Base-by-base conservation (phyloP, 129 eudicot genomes). In the Escallonia herrerae region DNA sequence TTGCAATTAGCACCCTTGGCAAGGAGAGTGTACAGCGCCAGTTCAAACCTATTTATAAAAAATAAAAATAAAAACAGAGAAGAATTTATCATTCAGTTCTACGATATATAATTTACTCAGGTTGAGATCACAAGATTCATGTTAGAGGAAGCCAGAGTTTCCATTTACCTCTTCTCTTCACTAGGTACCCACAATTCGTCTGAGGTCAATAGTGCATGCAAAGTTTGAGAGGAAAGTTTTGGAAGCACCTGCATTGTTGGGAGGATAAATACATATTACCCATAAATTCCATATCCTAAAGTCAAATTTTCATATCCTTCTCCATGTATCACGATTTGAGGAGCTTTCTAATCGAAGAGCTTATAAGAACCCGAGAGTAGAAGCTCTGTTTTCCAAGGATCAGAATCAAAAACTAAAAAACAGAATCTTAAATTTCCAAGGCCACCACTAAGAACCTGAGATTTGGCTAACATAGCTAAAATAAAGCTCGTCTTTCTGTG, bases 121-220 rank as follows among this genome's bases (percentile, higher is more conserved):
- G 45, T 60, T 60, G 45, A 33, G 14, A 43, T 47, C 38, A 68
- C 56, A 46, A 56, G 15, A 56, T 42, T 22, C 8, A 40, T 44
- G 44, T 6, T 33, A 13, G 66, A 71, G 56, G 10, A 46, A 69
- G 68, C 50, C 6, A 43, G 15, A 56, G 63, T 42, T 10, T 40
- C 37, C 38, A 74, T 22, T 83, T 73, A 94, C 99, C 99, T 77
- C 80, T 86, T 89, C 75, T 89, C 97, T 84, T 94, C 99, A 82
- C 86, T 84, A 64, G 95, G 90, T 43, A 94, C 93, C 99, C 97
- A 94, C 33, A 94, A 82, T 69, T 86, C 90, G 80, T 94, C 89
- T 57, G 99, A 94, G 72, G 97, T 89, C 60, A 94, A 82, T 69
- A 94, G 78, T 40, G 95, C 97, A 46, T 79, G 95, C 72, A 94